Evolutionary conservation across 1,139 yeast genomes (phyloP), one percentile per base, ranked within the genome.

Genomic region (Lodderomyces margitis): DNA sequence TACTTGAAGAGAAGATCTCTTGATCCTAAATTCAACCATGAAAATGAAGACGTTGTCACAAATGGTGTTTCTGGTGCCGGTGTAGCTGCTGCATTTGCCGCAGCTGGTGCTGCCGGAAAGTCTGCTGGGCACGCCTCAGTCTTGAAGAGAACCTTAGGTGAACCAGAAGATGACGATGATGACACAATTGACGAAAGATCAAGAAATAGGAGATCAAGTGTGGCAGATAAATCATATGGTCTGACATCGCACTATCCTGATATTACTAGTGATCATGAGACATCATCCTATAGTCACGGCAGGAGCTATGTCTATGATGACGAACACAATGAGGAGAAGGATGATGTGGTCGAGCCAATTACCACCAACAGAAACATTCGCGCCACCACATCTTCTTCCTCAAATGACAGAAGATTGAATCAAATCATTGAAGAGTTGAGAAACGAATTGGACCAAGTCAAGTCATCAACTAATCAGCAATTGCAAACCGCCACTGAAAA

Each of bases 401-500:
- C 25, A 23, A 40, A 35, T 20, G 39, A 36, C 23, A 37, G 32
- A 16, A 43, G 59, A 39, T 66, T 66, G 14, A 70, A 68, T 47
- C 56, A 57, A 37, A 51, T 69, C 21, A 65, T 75, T 20, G 53
- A 56, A n/a, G 70, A 70, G 37, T 60, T 80, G 39, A 75, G 79
- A 16, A 54, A 56, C 20, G 83, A 81, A 47, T 59, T 80, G 41
- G 64, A 62, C 27, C 62, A 64, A 20, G 62, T 80, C 51, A 77
- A 68, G 49, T 44, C 61, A 8, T 64, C 76, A 5, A 72, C 85
- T 6, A 71, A 68, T 43, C 58, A 61, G 4, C 81, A 78, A 49
- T 79, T 81, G 59, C 73, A 68, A 50, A 62, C 63, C 43, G 86
- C 86, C 1, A 73, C 78, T 37, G 72, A 70, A 34, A 74, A 70